Conservation (phyloP, 257 asterid species). For the Solanum bulbocastanum region DNA sequence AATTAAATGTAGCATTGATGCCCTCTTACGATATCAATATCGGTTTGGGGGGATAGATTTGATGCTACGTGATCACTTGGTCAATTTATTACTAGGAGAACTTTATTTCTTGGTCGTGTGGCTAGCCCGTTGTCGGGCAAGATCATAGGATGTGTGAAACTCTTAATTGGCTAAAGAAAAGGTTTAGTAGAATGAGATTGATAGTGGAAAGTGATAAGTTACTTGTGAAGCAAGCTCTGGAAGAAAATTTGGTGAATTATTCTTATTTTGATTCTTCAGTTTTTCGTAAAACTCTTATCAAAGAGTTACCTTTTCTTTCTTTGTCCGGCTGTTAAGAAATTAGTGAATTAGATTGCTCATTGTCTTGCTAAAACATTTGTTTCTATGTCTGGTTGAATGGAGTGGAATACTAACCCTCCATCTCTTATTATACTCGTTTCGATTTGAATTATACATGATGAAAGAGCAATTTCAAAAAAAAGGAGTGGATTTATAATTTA, state of each 20-base stretch:
- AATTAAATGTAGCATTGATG: too few relatives aligned
- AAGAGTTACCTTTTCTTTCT: background rate
- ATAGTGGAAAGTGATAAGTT: background rate
- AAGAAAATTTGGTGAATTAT: background rate
- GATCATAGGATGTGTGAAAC: background rate
- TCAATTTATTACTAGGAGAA: background rate
- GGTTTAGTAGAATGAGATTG: background rate
- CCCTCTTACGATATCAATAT: too few relatives aligned
- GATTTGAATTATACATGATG: too few relatives aligned
- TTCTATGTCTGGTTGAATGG: background rate
- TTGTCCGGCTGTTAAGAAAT: too few relatives aligned
- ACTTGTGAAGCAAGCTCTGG: background rate
- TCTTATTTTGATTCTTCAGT: background rate
- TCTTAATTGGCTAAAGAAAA: background rate
- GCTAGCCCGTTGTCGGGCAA: background rate
- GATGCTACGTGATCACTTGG: background rate
- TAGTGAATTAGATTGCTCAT: background rate
- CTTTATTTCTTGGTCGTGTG: too few relatives aligned
- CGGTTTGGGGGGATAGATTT: background rate
- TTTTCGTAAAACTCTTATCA: too few relatives aligned
- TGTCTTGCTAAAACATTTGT: background rate
- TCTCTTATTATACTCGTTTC: background rate
- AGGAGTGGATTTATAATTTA: background rate
- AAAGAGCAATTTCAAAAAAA: too few relatives aligned
- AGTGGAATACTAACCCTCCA: background rate